These are phyloP conservation scores for Umbilicus rupestris DNA, from an alignment of 164 flowering plant species.

Conservation along the genomic window DNA sequence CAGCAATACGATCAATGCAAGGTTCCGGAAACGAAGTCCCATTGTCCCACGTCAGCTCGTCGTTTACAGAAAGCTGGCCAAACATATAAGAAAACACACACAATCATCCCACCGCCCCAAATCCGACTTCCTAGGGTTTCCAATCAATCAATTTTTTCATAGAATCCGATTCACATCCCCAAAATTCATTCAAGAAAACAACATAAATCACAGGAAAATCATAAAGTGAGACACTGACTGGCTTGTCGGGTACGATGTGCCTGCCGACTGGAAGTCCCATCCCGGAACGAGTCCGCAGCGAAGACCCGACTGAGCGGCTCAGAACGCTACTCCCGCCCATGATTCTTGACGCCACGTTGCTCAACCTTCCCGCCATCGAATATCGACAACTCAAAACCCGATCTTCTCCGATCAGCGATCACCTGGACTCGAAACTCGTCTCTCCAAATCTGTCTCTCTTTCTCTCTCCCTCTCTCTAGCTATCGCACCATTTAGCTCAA, in stretches of 20 bases:
- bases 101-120: not conserved
- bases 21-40: conserved; percentile 90
- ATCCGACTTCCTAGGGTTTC: conserved; percentile 6
- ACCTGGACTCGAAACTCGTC: not conserved
- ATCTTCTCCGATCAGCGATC: not conserved
- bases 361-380: conserved; percentile 79
- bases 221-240: conserved; percentile 27
- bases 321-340: conserved; percentile 80
- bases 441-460: not conserved
- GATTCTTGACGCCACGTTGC: conserved; percentile 61
- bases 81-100: not conserved
- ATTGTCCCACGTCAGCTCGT: conserved; percentile 90
- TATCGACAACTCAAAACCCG: not conserved
- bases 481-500: not conserved
- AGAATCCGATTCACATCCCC: not conserved
- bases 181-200: not conserved
- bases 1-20: conserved; percentile 87
- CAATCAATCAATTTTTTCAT: not conserved
- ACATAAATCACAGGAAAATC: not conserved
- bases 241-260: conserved; percentile 90
- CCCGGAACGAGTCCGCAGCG: conserved; percentile 90
- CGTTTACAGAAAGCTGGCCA: conserved; percentile 68
- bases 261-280: conserved; percentile 98
- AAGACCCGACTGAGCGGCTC: conserved; percentile 53
- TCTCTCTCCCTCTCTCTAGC: not conserved